phyloP scores from a whole-genome alignment of 148 eudicot genomes.

The Polygonum aviculare region DNA sequence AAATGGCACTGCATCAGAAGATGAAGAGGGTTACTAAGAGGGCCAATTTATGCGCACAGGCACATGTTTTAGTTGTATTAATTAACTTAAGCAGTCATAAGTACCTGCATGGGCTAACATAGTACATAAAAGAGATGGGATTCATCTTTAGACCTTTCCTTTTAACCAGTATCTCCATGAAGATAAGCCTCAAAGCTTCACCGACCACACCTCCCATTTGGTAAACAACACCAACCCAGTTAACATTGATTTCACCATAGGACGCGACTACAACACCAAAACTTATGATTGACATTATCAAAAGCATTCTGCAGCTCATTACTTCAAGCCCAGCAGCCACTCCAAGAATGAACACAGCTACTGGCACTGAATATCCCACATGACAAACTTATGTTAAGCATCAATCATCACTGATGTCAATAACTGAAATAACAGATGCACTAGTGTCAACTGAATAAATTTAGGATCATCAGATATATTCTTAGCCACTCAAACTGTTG shows the following conservation, averaged over 20 bases:
- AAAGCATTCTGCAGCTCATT: conserved; percentile 92
- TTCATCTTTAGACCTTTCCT: conserved; percentile 85
- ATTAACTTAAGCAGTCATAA: not conserved
- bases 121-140: conserved; percentile 93
- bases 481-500: not conserved
- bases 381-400: not conserved
- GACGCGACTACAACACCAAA: conserved; percentile 92
- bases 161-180: conserved; percentile 94
- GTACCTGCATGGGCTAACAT: conserved; percentile 98
- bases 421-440: not conserved
- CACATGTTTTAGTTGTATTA: not conserved
- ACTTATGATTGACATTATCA: conserved; percentile 95
- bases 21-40: not conserved
- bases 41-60: not conserved
- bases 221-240: conserved; percentile 93
- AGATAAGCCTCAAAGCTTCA: conserved; percentile 92
- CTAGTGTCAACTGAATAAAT: not conserved
- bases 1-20: conserved; percentile 70
- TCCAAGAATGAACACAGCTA: conserved; percentile 89
- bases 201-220: conserved; percentile 99
- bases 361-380: conserved; percentile 60
- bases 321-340: conserved; percentile 94
- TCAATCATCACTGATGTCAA: not conserved
- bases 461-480: conserved; percentile 5
- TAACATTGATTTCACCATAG: conserved; percentile 85